Conservation (phyloP, 1,284 basidiomycete species). For the Apiotrichum montevideense region DNA sequence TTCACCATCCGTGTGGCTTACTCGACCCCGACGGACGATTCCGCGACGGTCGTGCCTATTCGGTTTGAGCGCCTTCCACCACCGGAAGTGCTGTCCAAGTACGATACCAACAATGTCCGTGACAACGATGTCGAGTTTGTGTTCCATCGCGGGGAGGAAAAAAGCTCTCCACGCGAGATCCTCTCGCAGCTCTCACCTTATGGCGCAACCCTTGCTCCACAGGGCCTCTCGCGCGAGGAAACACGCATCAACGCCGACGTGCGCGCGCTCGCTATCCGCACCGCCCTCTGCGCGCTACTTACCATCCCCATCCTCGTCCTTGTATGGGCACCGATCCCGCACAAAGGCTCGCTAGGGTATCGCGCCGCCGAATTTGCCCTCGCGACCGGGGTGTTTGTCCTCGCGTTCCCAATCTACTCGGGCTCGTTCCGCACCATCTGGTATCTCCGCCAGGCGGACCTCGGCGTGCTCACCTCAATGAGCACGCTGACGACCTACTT, state of each 20-base stretch:
- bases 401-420: constrained; percentile 48
- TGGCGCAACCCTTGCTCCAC: constrained; percentile 7
- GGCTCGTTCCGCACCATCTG: constrained; percentile 46
- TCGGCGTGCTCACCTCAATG: constrained; percentile 49
- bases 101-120: too few species aligned
- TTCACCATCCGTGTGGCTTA: too few species aligned
- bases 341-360: constrained; percentile 39
- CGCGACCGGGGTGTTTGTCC: constrained; percentile 48
- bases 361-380: constrained; percentile 47
- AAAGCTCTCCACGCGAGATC: background rate
- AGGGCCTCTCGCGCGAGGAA: background rate
- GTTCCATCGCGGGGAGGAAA: too few species aligned
- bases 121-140: too few species aligned
- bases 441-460: constrained; percentile 49
- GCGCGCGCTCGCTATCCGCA: constrained; percentile 38
- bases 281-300: constrained; percentile 39
- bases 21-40: background rate
- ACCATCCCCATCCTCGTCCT: constrained; percentile 51
- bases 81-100: too few species aligned
- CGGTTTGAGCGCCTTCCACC: background rate
- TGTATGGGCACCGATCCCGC: constrained; percentile 50
- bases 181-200: background rate
- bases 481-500: constrained; percentile 50
- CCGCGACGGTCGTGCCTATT: background rate
- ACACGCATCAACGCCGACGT: constrained; percentile 22